phyloP scores from a whole-genome alignment of 2,329 filamentous ascomycete species.

The Diaporthe longicolla region DNA sequence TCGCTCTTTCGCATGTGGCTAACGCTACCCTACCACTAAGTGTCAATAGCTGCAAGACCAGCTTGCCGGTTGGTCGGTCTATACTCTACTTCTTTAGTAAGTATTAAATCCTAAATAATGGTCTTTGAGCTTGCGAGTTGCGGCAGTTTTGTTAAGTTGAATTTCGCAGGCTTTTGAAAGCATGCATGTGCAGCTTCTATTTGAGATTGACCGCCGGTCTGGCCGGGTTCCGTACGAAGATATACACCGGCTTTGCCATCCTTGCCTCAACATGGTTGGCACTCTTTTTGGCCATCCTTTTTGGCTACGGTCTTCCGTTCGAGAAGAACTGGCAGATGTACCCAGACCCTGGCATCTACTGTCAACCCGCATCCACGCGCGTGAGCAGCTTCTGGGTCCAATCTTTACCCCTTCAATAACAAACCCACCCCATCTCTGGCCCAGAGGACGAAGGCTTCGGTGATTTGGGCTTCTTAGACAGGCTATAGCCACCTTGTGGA shows the following conservation, averaged over 20 bases:
- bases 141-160: background rate
- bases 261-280: slow-evolving; percentile 53
- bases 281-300: slow-evolving; percentile 50
- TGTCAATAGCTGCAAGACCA: slow-evolving; percentile 55
- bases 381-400: too few relatives aligned
- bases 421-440: too few relatives aligned
- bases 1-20: background rate
- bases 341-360: slow-evolving; percentile 57
- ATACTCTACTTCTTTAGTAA: slow-evolving; percentile 48
- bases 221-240: slow-evolving; percentile 46
- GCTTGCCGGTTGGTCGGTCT: slow-evolving; percentile 49
- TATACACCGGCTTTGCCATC: slow-evolving; percentile 53
- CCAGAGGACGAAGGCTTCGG: too few relatives aligned
- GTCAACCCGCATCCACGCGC: slow-evolving; percentile 56
- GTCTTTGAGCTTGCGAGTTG: background rate
- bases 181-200: background rate
- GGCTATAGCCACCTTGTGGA: too few relatives aligned
- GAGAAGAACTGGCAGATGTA: slow-evolving; percentile 59
- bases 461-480: too few relatives aligned
- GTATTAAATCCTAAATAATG: slow-evolving; percentile 17
- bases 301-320: slow-evolving; percentile 53
- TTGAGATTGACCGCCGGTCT: slow-evolving; percentile 46
- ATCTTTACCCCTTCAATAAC: too few relatives aligned
- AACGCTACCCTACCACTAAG: slow-evolving; percentile 38
- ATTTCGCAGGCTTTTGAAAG: slow-evolving; percentile 27